phyloP scores from a whole-genome alignment of 2,329 filamentous ascomycete species.

The Zopfia rhizophila region DNA sequence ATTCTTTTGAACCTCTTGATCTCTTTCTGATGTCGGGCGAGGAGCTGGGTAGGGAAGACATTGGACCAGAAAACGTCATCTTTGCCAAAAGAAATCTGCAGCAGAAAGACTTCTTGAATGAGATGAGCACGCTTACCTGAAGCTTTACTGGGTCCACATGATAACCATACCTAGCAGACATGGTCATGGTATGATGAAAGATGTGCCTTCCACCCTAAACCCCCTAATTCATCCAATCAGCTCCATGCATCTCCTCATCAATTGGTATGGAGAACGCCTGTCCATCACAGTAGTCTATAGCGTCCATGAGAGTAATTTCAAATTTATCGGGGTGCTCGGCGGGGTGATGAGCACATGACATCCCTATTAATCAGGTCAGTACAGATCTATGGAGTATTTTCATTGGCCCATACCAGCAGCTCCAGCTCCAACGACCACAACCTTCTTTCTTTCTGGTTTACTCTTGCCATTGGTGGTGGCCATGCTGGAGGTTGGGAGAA shows the following conservation, averaged over 20 bases:
- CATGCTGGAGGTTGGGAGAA: conserved; percentile 47
- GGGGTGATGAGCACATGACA: conserved; percentile 74
- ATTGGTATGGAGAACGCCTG: conserved; percentile 69
- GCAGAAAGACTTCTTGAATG: conserved; percentile 3
- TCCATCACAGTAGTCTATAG: conserved; percentile 67
- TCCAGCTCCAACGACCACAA: conserved; percentile 53
- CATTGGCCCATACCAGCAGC: conserved; percentile 48
- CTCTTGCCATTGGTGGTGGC: conserved; percentile 33
- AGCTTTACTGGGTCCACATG: conserved; percentile 68
- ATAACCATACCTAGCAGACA: conserved; percentile 68
- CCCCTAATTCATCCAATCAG: conserved; percentile 70
- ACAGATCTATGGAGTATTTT: not conserved
- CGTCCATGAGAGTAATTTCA: conserved; percentile 67
- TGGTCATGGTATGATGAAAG: conserved; percentile 74
- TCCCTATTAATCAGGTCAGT: conserved; percentile 51
- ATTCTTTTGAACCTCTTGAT: conserved; percentile 65
- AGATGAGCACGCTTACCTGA: conserved; percentile 52
- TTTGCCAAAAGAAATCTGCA: conserved; percentile 69
- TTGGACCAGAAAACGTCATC: conserved; percentile 73
- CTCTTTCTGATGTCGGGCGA: conserved; percentile 66
- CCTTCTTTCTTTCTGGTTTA: conserved; percentile 44
- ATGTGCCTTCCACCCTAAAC: conserved; percentile 73
- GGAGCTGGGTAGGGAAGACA: conserved; percentile 69
- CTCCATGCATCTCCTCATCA: conserved; percentile 66
- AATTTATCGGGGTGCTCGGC: conserved; percentile 73